Evolutionary conservation across 1,284 basidiomycete genomes (phyloP).

Genomic region (Pterulicium gracile): DNA sequence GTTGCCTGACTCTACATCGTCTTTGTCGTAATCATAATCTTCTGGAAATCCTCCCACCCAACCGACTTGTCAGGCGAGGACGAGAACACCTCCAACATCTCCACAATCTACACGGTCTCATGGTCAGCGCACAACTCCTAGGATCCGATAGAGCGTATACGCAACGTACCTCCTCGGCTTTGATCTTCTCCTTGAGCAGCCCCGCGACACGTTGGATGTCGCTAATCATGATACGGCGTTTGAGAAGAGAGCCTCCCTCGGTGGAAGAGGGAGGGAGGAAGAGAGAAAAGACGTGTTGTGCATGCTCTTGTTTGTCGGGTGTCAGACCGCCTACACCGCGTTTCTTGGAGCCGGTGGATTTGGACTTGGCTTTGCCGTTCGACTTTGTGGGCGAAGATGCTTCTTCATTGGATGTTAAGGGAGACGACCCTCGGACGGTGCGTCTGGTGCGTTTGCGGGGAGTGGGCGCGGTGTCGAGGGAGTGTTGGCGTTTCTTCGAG

Average conservation of each 20-base stretch:
- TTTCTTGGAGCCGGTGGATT: background rate
- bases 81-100: constrained; percentile 68
- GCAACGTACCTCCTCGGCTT: constrained; percentile 50
- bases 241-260: constrained; percentile 27
- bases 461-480: background rate
- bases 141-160: background rate
- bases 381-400: constrained; percentile 4
- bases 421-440: no score
- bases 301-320: constrained; percentile 39
- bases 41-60: constrained; percentile 54
- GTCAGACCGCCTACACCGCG: constrained; percentile 22
- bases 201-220: constrained; percentile 49
- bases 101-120: constrained; percentile 40
- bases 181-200: constrained; percentile 56
- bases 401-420: no score
- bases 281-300: constrained; percentile 46
- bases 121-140: background rate
- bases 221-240: constrained; percentile 46
- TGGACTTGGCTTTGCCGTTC: constrained; percentile 1
- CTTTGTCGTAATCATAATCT: constrained; percentile 55
- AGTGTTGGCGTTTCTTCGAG: background rate
- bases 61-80: constrained; percentile 55
- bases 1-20: no score
- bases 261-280: constrained; percentile 46
- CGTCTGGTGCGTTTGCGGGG: background rate